These are phyloP conservation scores for Acanthamoeba royreba DNA, from an alignment of 208 protist genomes.

Conservation along the genomic window DNA sequence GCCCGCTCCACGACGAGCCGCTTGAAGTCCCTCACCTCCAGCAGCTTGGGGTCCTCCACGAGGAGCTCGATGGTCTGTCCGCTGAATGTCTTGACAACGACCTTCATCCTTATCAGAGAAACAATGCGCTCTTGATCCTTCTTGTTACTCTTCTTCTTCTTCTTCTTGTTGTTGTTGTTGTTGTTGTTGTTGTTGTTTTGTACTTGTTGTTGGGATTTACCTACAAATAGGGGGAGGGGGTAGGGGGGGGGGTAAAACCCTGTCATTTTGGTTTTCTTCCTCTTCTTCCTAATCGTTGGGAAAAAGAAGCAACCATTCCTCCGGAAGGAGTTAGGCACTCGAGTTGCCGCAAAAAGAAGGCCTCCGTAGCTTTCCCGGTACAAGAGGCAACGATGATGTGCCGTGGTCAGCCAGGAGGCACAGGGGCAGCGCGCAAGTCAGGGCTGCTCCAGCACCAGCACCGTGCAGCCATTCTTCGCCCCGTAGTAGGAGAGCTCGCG, in stretches of 20 bases:
- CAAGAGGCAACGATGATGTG: neutral
- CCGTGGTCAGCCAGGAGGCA: too few relatives aligned
- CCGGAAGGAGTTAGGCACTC: too few relatives aligned
- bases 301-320: too few relatives aligned
- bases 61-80: neutral
- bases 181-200: neutral
- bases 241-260: neutral
- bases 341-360: too few relatives aligned
- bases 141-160: neutral
- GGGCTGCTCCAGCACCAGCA: neutral
- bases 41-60: neutral
- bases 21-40: neutral
- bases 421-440: neutral
- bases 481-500: neutral
- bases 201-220: neutral
- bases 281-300: too few relatives aligned
- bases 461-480: neutral
- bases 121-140: too few relatives aligned
- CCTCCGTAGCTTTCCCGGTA: too few relatives aligned
- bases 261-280: neutral
- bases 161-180: neutral
- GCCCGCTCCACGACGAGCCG: neutral
- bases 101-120: too few relatives aligned
- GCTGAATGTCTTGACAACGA: constrained; percentile 8
- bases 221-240: neutral